phyloP scores from a whole-genome alignment of 2,329 filamentous ascomycete species.

The Aspergillus sp. region DNA sequence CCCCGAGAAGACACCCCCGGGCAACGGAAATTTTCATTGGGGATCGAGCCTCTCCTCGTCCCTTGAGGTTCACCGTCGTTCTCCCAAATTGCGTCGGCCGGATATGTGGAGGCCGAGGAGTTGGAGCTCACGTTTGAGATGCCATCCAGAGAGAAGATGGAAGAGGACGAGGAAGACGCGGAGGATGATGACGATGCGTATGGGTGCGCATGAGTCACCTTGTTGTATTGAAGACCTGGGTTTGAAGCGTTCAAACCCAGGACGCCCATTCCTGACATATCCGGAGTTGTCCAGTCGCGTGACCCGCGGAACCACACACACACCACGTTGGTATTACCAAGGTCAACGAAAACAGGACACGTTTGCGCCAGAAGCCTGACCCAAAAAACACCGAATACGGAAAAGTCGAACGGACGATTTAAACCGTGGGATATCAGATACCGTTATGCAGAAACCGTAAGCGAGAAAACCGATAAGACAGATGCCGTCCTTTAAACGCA shows the following conservation, averaged over 20 bases:
- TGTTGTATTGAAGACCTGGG: constrained; percentile 25
- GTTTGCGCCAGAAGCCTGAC: constrained; percentile 4
- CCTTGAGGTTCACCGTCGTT: constrained; percentile 24
- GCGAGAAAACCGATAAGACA: constrained; percentile 21
- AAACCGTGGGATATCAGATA: constrained; percentile 18
- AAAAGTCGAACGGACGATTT: constrained; percentile 6
- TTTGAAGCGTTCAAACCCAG: constrained; percentile 33
- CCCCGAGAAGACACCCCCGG: constrained; percentile 20
- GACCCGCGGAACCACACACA: constrained; percentile 9
- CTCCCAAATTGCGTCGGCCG: constrained; percentile 45
- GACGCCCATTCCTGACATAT: constrained; percentile 38
- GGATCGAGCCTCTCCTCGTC: constrained; percentile 15
- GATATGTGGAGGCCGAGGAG: constrained; percentile 56
- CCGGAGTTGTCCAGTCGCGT: constrained; percentile 20
- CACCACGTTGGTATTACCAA: constrained; percentile 11
- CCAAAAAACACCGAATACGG: constrained; percentile 8
- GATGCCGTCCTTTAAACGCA: constrained; percentile 20
- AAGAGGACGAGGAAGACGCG: constrained; percentile 65
- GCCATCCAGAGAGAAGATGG: constrained; percentile 63
- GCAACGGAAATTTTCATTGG: constrained; percentile 13
- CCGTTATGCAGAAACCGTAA: constrained; percentile 25
- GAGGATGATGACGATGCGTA: constrained; percentile 65
- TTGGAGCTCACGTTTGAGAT: constrained; percentile 60
- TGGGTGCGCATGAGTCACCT: constrained; percentile 38
- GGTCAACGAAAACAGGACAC: constrained; percentile 6